Conservation (phyloP, 2,329 filamentous ascomycete species). For the Fusarium sp. region DNA sequence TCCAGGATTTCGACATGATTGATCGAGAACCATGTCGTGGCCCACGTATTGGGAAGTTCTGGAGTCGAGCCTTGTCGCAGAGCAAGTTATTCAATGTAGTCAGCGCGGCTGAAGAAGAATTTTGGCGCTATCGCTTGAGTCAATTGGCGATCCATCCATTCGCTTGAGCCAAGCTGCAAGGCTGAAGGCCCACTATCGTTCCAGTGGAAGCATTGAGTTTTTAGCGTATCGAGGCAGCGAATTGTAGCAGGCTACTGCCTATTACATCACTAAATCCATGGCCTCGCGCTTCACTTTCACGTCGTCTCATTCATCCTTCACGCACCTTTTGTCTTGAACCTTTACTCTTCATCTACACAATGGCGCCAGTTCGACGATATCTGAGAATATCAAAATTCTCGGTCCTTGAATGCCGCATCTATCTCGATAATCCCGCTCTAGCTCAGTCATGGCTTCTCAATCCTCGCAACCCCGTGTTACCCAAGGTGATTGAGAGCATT, state of each 20-base stretch:
- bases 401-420: slow-evolving; percentile 96
- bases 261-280: slow-evolving; percentile 35
- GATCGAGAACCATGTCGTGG: slow-evolving; percentile 42
- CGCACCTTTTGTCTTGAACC: background rate
- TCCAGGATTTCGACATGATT: slow-evolving; percentile 71
- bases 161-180: slow-evolving; percentile 38
- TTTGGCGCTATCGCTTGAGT: slow-evolving; percentile 27
- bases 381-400: slow-evolving; percentile 92
- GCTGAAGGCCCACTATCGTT: slow-evolving; percentile 30
- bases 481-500: slow-evolving; percentile 85
- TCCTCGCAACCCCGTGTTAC: slow-evolving; percentile 78
- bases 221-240: slow-evolving; percentile 28
- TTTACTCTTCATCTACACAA: slow-evolving; percentile 49
- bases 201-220: slow-evolving; percentile 4
- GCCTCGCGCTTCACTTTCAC: background rate
- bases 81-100: slow-evolving; percentile 1
- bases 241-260: slow-evolving; percentile 28
- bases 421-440: slow-evolving; percentile 89
- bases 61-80: slow-evolving; percentile 7
- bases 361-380: slow-evolving; percentile 91
- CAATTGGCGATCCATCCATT: slow-evolving; percentile 22
- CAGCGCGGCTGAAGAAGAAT: slow-evolving; percentile 35
- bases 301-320: slow-evolving; percentile 11
- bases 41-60: background rate
- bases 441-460: slow-evolving; percentile 86